Evolutionary conservation across 169 alveolate species (phyloP), one percentile per base, ranked within the genome.

Genomic region (Plasmodium yoelii): DNA sequence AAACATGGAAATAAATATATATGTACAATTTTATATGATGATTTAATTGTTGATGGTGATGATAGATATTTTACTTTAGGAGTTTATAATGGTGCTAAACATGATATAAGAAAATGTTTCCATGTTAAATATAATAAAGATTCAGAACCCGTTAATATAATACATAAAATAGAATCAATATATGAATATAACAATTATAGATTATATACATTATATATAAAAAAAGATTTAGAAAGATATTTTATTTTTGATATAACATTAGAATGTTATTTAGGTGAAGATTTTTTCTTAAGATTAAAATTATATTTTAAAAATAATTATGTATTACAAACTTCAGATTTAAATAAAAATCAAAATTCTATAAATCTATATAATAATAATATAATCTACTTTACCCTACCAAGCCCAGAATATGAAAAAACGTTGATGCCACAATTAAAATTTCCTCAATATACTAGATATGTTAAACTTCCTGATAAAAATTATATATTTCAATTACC

Each of bases 211-310:
- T 18, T 77, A 5, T 51, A 49, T 42, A 77, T 77, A 1, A 77
- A 77, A 24, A 77, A 77, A 42, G 74, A 77, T 26, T 2, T 77
- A 1, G 88, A 77, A 46, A 49, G n/a, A 9, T 77, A 47, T 46
- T 77, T 77, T 51, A 4, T 63, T 0, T 22, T 47, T 19, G 75
- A 77, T 61, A 77, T 15, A 8, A 77, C 18, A 10, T 28, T 77
- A 59, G 60, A 77, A 2, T 77, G 88, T 55, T 63, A 63, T 56
- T 9, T 77, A 63, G 88, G 88, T 7, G 88, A 77, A 12, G 57
- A 64, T 28, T 77, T 77, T 13, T 63, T 13, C 22, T 49, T 77
- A 2, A 5, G 49, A 7, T 26, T 77, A 1, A 9, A 77, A n/a
- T 19, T 77, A 6, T 63, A 77, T 56, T 77, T 12, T 64, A 77